Evolutionary conservation across 2,329 filamentous ascomycete genomes (phyloP), one percentile per base, ranked within the genome.

Genomic region (Microsporum audouinii): DNA sequence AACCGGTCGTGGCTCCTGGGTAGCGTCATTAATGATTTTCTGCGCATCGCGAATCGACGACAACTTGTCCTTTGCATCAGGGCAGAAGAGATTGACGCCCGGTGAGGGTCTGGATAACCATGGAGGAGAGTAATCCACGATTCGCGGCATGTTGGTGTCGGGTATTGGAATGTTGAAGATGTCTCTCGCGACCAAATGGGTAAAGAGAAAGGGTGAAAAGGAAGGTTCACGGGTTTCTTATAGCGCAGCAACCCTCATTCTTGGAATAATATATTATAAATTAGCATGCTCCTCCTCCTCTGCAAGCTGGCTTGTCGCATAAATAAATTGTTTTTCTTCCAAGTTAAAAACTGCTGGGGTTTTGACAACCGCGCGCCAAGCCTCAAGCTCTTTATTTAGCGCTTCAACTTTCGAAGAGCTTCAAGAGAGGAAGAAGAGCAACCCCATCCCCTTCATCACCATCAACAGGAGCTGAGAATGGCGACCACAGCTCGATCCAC

Each of bases 71-170:
- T 78, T 67, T 81, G 76, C 64, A 67, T 69, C 63, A 79, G 80
- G 71, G 73, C 73, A 78, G 75, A 97, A 96, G 68, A 97, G 80
- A 62, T 85, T 81, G 72, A 88, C 86, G 64, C 89, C 92, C 23
- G 88, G 85, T 60, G 85, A 85, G 58, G 88, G 87, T 69, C 86
- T 83, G 64, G 86, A 85, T 61, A 99, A 86, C 90, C 91, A 99
- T 67, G 85, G 79, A 61, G 92, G 91, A 69, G 89, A 91, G 75
- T 91, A 92, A 73, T 85, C 85, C 71, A 88, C 86, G 70, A 96
- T 84, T 75, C 88, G 91, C 41, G 90, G 89, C 92, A 96, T 96
- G 62, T 71, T 75, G 66, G 66, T 62, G 63, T 29, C 27, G 27
- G 45, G 27, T 51, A 49, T 36, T 14, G 38, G 41, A 27, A 4